phyloP scores from a whole-genome alignment of 1,284 basidiomycete species.

The Pholiota adiposa region DNA sequence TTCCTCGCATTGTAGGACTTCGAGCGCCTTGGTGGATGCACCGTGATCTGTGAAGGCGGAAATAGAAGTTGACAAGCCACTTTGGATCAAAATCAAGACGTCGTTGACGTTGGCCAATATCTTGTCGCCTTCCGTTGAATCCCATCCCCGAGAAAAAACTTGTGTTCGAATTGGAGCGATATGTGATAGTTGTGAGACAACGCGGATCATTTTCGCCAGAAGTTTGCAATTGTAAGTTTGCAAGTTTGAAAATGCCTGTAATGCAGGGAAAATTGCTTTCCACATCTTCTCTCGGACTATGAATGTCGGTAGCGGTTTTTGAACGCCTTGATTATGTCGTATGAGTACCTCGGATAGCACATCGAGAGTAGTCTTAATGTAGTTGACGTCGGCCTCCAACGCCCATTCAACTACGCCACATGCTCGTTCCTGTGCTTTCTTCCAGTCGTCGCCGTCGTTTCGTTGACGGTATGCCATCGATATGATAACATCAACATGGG shows the following conservation, averaged over 20 bases:
- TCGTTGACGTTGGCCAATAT: slow-evolving; percentile 61
- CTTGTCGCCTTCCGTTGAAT: slow-evolving; percentile 30
- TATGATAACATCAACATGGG: slow-evolving; percentile 61
- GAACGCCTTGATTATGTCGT: slow-evolving; percentile 24
- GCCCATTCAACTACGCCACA: slow-evolving; percentile 50
- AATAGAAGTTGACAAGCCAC: slow-evolving; percentile 65
- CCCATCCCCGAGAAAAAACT: slow-evolving; percentile 49
- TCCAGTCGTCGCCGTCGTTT: slow-evolving; percentile 54
- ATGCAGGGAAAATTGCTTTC: slow-evolving; percentile 63
- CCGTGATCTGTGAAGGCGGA: slow-evolving; percentile 65
- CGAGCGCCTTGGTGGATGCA: slow-evolving; percentile 49
- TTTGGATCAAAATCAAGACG: slow-evolving; percentile 57
- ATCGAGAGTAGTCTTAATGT: slow-evolving; percentile 42
- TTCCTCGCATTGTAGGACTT: slow-evolving; percentile 54
- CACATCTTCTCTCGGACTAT: slow-evolving; percentile 65
- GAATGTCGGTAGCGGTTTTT: slow-evolving; percentile 30
- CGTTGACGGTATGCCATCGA: slow-evolving; percentile 60
- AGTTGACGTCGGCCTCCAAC: slow-evolving; percentile 49
- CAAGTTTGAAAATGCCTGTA: slow-evolving; percentile 49
- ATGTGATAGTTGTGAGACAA: slow-evolving; percentile 65
- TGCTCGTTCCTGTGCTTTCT: slow-evolving; percentile 45
- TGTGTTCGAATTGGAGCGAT: slow-evolving; percentile 62
- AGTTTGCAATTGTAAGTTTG: slow-evolving; percentile 58
- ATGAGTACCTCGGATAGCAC: slow-evolving; percentile 44
- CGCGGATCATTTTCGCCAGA: slow-evolving; percentile 57